Base-by-base conservation (phyloP, 1,139 yeast species). In the Diutina catenulata region DNA sequence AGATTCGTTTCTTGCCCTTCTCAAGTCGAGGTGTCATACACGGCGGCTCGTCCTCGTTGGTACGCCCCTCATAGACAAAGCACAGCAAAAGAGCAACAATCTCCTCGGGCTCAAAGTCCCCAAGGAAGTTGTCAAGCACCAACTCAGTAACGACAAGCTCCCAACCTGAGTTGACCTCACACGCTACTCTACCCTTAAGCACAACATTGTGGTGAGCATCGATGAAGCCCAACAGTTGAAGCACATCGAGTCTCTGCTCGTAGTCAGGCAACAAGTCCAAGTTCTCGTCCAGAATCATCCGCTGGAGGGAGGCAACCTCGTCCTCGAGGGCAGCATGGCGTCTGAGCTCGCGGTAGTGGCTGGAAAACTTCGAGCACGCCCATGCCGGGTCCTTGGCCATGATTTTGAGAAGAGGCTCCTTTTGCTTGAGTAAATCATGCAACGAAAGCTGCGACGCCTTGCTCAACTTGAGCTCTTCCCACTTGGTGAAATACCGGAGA, bases 61-160 rank as follows among this genome's bases (percentile, higher is more conserved):
- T 72, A 37, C 76, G 70, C 1, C 97, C 97, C 51, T 91, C 96
- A 52, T 84, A 91, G 1, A 93, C 95, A 59, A 91, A 93, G 36
- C 84, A 84, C 0, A 96, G 86, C 33, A 91, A 62, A 38, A 91
- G 64, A 0, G 98, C 97, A 11, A 88, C 97, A 43, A 91, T 87
- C 56, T 91, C 99, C 51, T 88, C 95, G 0, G 96, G 91, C 47
- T 88, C 94, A 52, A 83, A 88, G 42, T 86, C 94, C 23, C 93
- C 95, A 47, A 91, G 63, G 62, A 91, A 87, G 57, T 91, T 91
- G 50, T 91, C 94, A 47, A 91, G 65, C 7, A 91, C 77, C 9
- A 31, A 18, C 16, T 31, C 35, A 13, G 35, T 31, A 18, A 31
- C 21, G 19, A 31, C 25, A 16, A 31, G 13, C 13, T 31, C 35